phyloP scores from a whole-genome alignment of 1,139 yeast genomes.

The Lodderomyces parapsilosis region DNA sequence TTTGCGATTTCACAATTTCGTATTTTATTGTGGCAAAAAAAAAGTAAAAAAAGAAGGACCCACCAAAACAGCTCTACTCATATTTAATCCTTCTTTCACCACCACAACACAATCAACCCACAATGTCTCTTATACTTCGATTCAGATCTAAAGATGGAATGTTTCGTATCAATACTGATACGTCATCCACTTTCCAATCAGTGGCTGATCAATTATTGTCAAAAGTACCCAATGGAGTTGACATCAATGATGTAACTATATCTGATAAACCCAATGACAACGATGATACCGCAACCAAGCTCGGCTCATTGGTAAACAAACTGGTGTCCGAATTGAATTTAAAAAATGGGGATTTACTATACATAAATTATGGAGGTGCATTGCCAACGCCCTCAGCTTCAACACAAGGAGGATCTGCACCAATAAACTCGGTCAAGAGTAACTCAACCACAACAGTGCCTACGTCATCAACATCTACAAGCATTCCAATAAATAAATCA shows the following conservation, averaged over 20 bases:
- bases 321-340: constrained; percentile 55
- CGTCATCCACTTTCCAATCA: constrained; percentile 43
- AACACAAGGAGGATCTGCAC: constrained; percentile 67
- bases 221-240: constrained; percentile 30
- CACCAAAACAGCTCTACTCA: no score
- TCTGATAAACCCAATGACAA: constrained; percentile 40
- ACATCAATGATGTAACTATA: constrained; percentile 30
- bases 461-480: constrained; percentile 8
- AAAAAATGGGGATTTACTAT: constrained; percentile 83
- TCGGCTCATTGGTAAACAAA: constrained; percentile 22
- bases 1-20: no score
- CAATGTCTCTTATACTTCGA: constrained; percentile 40
- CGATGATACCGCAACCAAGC: neutral
- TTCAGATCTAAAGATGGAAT: constrained; percentile 85
- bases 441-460: constrained; percentile 11
- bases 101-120: neutral
- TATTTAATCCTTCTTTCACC: no score
- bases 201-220: constrained; percentile 45
- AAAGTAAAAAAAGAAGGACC: no score
- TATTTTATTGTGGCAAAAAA: neutral
- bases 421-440: constrained; percentile 45
- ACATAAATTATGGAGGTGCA: constrained; percentile 45
- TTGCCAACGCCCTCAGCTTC: constrained; percentile 15
- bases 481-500: constrained; percentile 7
- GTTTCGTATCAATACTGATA: constrained; percentile 61